These are phyloP conservation scores for Jacaranda mimosifolia DNA, from an alignment of 257 asterid species.

Conservation along the genomic window DNA sequence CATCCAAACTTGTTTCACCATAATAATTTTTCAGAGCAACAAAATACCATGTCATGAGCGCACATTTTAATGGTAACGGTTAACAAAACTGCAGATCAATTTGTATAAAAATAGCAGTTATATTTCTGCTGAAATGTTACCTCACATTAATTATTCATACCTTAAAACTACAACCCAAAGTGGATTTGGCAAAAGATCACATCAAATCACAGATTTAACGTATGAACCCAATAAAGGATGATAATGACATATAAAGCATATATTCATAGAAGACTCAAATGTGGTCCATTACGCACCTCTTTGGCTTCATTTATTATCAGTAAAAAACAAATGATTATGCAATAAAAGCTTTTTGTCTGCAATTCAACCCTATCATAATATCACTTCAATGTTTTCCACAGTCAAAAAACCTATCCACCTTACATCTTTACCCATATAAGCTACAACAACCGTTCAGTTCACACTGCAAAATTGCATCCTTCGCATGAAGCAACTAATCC, in stretches of 20 bases:
- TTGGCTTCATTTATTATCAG: constrained; percentile 29
- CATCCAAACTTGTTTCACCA: not conserved
- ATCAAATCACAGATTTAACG: constrained; percentile 25
- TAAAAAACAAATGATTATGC: constrained; percentile 19
- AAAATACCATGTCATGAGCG: not conserved
- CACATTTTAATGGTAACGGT: constrained; percentile 13
- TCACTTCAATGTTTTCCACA: constrained; percentile 3
- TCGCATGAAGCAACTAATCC: too few relatives aligned
- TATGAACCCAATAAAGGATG: constrained; percentile 9
- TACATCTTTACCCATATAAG: not conserved
- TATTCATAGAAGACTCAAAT: constrained; percentile 24
- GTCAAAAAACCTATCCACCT: constrained; percentile 30
- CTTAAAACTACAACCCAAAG: constrained; percentile 25
- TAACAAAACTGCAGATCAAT: not conserved
- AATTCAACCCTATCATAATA: not conserved
- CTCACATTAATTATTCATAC: constrained; percentile 11
- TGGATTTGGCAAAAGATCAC: constrained; percentile 1
- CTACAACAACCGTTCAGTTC: constrained; percentile 2
- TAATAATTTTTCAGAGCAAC: not conserved
- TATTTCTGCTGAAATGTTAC: constrained; percentile 30
- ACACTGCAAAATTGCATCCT: constrained; percentile 7
- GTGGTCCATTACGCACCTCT: constrained; percentile 25
- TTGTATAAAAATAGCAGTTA: too few relatives aligned
- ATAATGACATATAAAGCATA: constrained; percentile 33
- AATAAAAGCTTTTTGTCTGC: not conserved